phyloP scores from a whole-genome alignment of 2,329 filamentous ascomycete genomes.

The Colletotrichum noveboracense region DNA sequence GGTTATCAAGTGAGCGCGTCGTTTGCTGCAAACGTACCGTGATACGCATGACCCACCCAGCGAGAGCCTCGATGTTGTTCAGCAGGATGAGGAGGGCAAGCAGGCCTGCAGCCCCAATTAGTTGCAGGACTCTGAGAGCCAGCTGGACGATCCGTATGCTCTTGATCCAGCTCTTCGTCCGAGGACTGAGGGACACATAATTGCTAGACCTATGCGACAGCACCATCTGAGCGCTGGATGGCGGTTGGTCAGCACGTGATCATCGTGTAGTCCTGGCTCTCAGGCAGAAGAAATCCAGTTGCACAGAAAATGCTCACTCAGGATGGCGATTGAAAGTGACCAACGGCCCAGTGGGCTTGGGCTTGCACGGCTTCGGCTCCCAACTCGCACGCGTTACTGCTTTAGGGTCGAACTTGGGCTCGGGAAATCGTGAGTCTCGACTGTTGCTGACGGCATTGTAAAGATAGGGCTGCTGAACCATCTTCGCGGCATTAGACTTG shows the following conservation, averaged over 20 bases:
- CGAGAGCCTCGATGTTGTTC: constrained; percentile 65
- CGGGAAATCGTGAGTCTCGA: constrained; percentile 58
- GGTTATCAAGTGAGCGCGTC: not conserved
- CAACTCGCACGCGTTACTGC: constrained; percentile 82
- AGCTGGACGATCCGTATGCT: constrained; percentile 74
- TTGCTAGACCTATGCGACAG: constrained; percentile 66
- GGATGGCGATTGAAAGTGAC: constrained; percentile 86
- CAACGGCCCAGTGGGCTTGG: constrained; percentile 76
- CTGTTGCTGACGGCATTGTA: constrained; percentile 65
- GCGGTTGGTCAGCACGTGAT: not conserved
- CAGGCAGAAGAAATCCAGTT: not conserved
- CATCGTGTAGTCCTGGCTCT: not conserved
- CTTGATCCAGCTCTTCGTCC: constrained; percentile 74
- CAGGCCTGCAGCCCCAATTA: constrained; percentile 73
- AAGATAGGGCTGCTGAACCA: constrained; percentile 67
- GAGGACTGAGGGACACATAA: constrained; percentile 70
- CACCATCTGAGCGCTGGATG: constrained; percentile 62
- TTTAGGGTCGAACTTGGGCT: constrained; percentile 80
- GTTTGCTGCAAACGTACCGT: constrained; percentile 60
- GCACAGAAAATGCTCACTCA: constrained; percentile 63
- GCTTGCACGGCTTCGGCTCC: constrained; percentile 64
- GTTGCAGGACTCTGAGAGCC: constrained; percentile 66
- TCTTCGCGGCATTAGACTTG: constrained; percentile 18
- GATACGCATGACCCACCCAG: constrained; percentile 79
- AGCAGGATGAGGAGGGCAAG: constrained; percentile 81